These are phyloP conservation scores for Podila epigama DNA, from an alignment of 192 early-diverging fungal species.

Conservation along the genomic window DNA sequence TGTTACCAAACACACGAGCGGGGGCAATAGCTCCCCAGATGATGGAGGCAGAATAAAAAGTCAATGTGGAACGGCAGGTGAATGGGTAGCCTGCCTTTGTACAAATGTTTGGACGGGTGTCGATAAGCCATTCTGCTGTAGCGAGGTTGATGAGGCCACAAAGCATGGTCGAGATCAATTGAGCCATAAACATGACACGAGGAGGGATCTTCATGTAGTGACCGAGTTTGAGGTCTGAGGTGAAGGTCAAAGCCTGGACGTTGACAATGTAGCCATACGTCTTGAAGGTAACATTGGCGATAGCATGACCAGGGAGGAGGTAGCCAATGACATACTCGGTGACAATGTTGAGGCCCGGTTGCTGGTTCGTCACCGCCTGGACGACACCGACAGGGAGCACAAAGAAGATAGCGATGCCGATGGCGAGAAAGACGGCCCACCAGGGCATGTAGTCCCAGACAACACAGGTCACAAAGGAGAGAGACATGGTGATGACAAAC, in stretches of 20 bases:
- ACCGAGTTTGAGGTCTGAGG: conserved; percentile 76
- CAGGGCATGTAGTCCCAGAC: conserved; percentile 52
- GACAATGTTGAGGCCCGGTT: conserved; percentile 60
- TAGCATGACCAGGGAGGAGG: conserved; percentile 59
- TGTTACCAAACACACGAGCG: conserved; percentile 53
- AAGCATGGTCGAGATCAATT: conserved; percentile 64
- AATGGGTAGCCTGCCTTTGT: conserved; percentile 50
- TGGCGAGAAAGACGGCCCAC: conserved; percentile 56
- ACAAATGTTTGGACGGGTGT: conserved; percentile 47
- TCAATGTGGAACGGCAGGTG: conserved; percentile 46
- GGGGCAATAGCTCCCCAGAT: conserved; percentile 71
- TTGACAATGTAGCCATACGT: conserved; percentile 63
- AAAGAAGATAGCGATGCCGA: conserved; percentile 38
- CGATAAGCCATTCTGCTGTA: conserved; percentile 29
- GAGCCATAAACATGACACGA: conserved; percentile 66
- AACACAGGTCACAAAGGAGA: conserved; percentile 34
- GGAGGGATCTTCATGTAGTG: conserved; percentile 80
- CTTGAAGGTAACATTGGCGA: conserved; percentile 67
- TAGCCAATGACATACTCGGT: conserved; percentile 52
- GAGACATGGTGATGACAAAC: conserved; percentile 34
- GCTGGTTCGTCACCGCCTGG: conserved; percentile 62
- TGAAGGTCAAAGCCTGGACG: conserved; percentile 80
- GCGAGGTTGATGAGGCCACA: conserved; percentile 50
- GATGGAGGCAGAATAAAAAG: conserved; percentile 66
- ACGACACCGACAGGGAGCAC: conserved; percentile 47